These are phyloP conservation scores for Paraurostyla sp. DNA, from an alignment of 73 alveolate genomes.

Conservation along the genomic window DNA sequence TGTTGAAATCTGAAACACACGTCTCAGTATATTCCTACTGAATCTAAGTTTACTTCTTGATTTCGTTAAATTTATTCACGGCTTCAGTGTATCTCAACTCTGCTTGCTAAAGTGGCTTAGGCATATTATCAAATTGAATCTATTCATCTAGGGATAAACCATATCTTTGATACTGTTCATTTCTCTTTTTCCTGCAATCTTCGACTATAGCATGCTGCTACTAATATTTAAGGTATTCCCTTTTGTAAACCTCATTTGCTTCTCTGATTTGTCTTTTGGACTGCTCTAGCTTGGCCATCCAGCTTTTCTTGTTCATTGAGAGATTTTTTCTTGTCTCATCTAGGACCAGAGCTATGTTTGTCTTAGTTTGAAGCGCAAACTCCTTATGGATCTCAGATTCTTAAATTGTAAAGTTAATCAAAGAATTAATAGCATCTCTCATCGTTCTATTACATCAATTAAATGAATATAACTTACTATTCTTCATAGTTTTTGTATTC, in stretches of 20 bases:
- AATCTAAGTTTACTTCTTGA: not conserved
- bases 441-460: not conserved
- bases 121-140: constrained; percentile 48
- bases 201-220: constrained; percentile 30
- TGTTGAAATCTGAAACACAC: constrained; percentile 22
- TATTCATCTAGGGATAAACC: constrained; percentile 43
- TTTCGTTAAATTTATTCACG: constrained; percentile 36
- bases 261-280: constrained; percentile 37
- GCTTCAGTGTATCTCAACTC: constrained; percentile 47
- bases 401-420: constrained; percentile 62
- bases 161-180: constrained; percentile 38
- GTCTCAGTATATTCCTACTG: constrained; percentile 51
- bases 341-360: constrained; percentile 6
- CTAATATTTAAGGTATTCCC: not conserved
- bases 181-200: constrained; percentile 32
- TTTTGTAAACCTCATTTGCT: constrained; percentile 27
- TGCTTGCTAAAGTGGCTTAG: constrained; percentile 47
- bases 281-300: constrained; percentile 60
- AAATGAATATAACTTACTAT: constrained; percentile 28
- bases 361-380: constrained; percentile 22
- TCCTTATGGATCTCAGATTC: constrained; percentile 65
- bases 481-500: constrained; percentile 72
- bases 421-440: constrained; percentile 51
- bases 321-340: constrained; percentile 53
- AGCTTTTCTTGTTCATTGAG: constrained; percentile 37